Base-by-base conservation (phyloP, 176 grass and related monocot genomes). In the Juncus inflexus region DNA sequence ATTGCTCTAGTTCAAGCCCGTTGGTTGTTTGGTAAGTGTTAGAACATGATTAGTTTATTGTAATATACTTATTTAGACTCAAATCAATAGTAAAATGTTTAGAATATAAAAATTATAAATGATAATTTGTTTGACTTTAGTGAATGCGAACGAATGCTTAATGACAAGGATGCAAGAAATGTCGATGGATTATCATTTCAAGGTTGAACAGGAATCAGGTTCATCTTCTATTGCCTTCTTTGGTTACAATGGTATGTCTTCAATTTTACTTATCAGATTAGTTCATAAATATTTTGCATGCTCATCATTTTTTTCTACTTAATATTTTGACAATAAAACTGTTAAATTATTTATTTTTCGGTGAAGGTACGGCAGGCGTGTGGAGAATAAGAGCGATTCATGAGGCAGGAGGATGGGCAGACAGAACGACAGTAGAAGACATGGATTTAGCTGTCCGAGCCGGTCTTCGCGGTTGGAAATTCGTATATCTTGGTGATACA, bases 121-220 rank as follows among this genome's bases (percentile, higher is more conserved):
- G 15, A 43, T 7, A 15, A 63, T 10, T 12, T 3, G 0, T 71
- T 37, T 12, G 10, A 53, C 53, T 15, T 50, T 36, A 84, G 74
- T 83, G 41, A 76, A 89, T 43, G 74, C 78, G 3, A 65, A 69
- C 6, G 77, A 81, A 40, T 78, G 81, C 49, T 56, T 81, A 66
- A 74, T 89, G 86, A 80, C 76, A 42, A 72, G 79, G 43, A 65
- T 81, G 40, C 71, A 79, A 50, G 13, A 83, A 65, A 87, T 83
- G 62, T 87, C 80, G 4, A 75, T 83, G 81, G 77, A 83, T 65
- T 81, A 77, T 10, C 80, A 83, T 52, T 83, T 87, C 62, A 87
- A 83, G 57, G 72, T 87, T 50, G 66, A 80, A 64, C 76, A 83
- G 36, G 80, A 87, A 70, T 62, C 84, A 3, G 79, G 84, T 5